Evolutionary conservation across 768 basidiomycete genomes (phyloP), one percentile per base, ranked within the genome.

Genomic region (Pleurotus citrinopileatus): DNA sequence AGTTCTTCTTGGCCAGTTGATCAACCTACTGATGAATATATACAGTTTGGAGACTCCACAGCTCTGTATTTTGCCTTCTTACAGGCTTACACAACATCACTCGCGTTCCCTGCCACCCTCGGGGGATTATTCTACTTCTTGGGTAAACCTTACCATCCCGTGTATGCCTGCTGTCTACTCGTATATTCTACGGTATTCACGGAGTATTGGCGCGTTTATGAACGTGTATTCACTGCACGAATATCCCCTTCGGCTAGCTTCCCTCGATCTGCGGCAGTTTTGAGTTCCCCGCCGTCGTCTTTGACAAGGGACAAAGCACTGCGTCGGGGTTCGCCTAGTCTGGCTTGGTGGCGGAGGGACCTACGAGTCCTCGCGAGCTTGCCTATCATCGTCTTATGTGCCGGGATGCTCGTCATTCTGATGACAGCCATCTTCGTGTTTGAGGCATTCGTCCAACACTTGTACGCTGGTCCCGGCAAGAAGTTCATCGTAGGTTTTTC

Each of bases 31-130:
- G 8, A 27, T 47, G 36, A 25, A 10, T 53, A 19, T 12, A 34
- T 50, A 17, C 57, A 72, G 81, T 93, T 91, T 59, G 94, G 94
- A 9, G 90, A 91, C 63, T 77, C 83, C 1, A 72, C 94, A 13
- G 91, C 92, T 1, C 79, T 93, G 29, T 95, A 99, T 71, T 98
- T 95, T 69, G 81, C 83, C 45, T 97, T 96, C 74, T 79, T 98
- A 15, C 80, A 83, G 4, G 82, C 84, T 40, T 98, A 98, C 71
- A 89, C 94, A 0, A 79, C 81, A 40, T 84, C 86, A 28, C 83
- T 98, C 40, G 61, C 86, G 20, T 81, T 93, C 59, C 90, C 94
- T 2, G 84, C 94, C 2, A 64, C 70, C 13, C 72, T 92, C 36
- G 94, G 94, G 1, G 61, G 84, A 43, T 46, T 81, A 17, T 87